Percentiles rank a stretch among this genome's conserved stretches.
These are phyloP conservation scores for Gossypium rotundifolium DNA, from an alignment of 345 rosid species.

Conservation along the genomic window DNA sequence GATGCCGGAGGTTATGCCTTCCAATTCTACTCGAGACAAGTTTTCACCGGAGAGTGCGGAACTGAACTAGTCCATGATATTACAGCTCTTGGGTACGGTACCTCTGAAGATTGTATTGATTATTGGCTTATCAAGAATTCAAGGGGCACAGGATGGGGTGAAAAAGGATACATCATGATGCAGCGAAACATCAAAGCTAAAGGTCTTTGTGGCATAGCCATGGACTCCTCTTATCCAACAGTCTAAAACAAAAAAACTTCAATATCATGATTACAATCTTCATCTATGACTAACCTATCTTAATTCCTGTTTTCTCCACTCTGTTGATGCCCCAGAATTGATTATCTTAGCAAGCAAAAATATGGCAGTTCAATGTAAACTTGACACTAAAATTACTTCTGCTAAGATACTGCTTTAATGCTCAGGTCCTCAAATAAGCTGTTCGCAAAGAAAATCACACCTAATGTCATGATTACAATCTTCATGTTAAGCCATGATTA, in stretches of 20 bases:
- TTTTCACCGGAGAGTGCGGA: conserved; percentile 41
- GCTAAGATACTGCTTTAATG: background rate
- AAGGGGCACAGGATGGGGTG: conserved; percentile 33
- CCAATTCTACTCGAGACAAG: conserved; percentile 43
- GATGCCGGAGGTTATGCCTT: conserved; percentile 39
- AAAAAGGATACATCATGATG: conserved; percentile 31
- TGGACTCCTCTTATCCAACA: conserved; percentile 31
- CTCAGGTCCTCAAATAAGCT: background rate
- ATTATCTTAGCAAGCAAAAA: background rate
- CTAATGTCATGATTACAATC: background rate
- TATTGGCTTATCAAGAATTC: conserved; percentile 38
- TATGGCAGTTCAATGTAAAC: background rate
- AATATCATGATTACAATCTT: background rate
- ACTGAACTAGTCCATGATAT: conserved; percentile 6
- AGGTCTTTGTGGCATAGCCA: conserved; percentile 38
- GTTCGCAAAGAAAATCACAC: background rate
- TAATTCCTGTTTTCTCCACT: background rate
- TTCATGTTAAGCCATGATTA: too few species aligned
- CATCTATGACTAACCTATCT: background rate
- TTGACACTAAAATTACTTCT: background rate
- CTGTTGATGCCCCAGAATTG: background rate
- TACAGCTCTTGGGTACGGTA: background rate
- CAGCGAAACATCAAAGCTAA: conserved; percentile 19
- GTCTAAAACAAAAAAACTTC: background rate
- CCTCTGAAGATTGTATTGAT: background rate